Percentiles rank a stretch among this genome's conserved stretches.
These are phyloP conservation scores for Elsinoe arachidis DNA, from an alignment of 2,329 filamentous ascomycete species.

Conservation along the genomic window DNA sequence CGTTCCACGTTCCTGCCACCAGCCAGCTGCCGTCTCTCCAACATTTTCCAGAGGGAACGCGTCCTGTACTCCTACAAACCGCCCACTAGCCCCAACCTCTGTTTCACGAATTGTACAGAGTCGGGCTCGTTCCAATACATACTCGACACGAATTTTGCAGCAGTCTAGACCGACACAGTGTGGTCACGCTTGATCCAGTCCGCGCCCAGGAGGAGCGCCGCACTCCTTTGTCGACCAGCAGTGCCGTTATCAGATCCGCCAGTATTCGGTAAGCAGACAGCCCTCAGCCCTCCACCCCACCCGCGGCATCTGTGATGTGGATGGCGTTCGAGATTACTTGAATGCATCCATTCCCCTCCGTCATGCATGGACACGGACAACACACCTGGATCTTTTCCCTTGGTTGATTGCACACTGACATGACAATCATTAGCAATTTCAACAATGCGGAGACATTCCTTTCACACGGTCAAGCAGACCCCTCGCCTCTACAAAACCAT, in stretches of 20 bases:
- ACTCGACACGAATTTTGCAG: not conserved
- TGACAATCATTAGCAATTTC: slow-evolving; percentile 5
- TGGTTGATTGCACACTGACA: not conserved
- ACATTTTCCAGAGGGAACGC: slow-evolving; percentile 1
- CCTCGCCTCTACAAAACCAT: slow-evolving; percentile 30
- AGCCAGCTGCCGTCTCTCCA: not conserved
- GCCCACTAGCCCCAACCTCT: not conserved
- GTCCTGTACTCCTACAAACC: slow-evolving; percentile 9
- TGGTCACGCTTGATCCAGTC: slow-evolving; percentile 4
- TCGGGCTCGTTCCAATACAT: not conserved
- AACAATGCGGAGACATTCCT: slow-evolving; percentile 24
- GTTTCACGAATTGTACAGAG: not conserved
- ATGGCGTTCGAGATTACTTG: not conserved
- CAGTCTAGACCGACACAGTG: not conserved
- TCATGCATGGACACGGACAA: not conserved
- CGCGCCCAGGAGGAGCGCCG: slow-evolving; percentile 1
- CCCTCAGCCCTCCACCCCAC: slow-evolving; percentile 1
- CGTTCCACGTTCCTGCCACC: not conserved
- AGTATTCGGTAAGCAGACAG: slow-evolving; percentile 1
- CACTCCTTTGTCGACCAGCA: slow-evolving; percentile 6
- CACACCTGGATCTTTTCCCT: not conserved
- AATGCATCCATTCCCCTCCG: not conserved
- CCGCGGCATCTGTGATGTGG: not conserved
- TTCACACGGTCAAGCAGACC: slow-evolving; percentile 22
- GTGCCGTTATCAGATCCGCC: slow-evolving; percentile 14